A percentile compares a stretch with the other conserved stretches of the same genome.
These are phyloP conservation scores for Macaranga tanarius DNA, from an alignment of 441 rosid genomes.

Conservation along the genomic window DNA sequence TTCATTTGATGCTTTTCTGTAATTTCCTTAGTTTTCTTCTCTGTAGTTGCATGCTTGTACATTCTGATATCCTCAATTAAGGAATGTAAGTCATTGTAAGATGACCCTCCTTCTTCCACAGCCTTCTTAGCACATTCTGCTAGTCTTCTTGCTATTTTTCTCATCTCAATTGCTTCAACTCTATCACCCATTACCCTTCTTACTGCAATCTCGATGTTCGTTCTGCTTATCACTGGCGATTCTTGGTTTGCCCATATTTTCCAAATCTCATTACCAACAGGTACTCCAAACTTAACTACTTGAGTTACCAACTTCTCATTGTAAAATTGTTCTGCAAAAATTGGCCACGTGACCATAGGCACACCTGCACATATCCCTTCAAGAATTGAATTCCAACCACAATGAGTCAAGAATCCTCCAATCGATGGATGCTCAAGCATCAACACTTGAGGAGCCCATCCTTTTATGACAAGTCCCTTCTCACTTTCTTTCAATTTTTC, in stretches of 20 bases:
- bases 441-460: conserved; percentile 32
- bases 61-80: conserved; percentile 18
- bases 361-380: conserved; percentile 26
- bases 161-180: conserved; percentile 18
- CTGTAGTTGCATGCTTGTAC: background rate
- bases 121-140: conserved; percentile 22
- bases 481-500: conserved; percentile 6
- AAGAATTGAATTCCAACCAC: conserved; percentile 35
- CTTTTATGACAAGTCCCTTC: conserved; percentile 22
- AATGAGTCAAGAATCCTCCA: conserved; percentile 33
- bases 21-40: background rate
- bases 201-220: conserved; percentile 6
- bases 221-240: conserved; percentile 22
- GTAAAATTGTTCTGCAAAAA: conserved; percentile 33
- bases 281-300: conserved; percentile 27
- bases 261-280: conserved; percentile 31
- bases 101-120: conserved; percentile 21
- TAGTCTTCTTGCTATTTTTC: conserved; percentile 5
- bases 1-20: background rate
- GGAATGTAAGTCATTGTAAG: conserved; percentile 18
- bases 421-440: conserved; percentile 28
- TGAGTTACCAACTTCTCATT: conserved; percentile 33
- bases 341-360: conserved; percentile 29
- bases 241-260: conserved; percentile 31
- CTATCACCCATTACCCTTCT: conserved; percentile 14